Base-by-base conservation (phyloP, 306 rosid genomes). In the Casuarina glauca region DNA sequence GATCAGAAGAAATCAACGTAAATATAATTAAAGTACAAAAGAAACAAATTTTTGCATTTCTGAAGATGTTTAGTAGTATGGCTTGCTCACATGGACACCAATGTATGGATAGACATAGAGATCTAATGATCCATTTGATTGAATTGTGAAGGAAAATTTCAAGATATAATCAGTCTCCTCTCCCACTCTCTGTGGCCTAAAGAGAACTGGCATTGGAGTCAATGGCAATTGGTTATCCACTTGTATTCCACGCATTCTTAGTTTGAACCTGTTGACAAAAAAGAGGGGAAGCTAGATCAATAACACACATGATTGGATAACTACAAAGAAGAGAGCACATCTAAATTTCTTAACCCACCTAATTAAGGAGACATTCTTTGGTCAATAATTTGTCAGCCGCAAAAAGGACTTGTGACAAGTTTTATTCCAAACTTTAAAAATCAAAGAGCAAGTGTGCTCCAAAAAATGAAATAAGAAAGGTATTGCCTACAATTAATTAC, bases 211-310 rank as follows among this genome's bases (percentile, higher is more conserved):
- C 89, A 85, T 95, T 42, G 97, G 99, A 55, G 90, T 93, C 86
- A 95, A 79, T 38, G 99, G 99, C 88, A 95, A 85, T 82, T 95
- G 99, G 88, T 89, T 95, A 87, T 95, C 99, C 79, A 93, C 85
- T 83, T 95, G 99, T 73, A 95, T 73, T 77, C 97, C 93, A 32
- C 79, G 79, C 97, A 95, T 93, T 89, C 92, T 88, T 78, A 95
- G 80, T 90, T 95, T 91, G 74, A 91, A 92, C 88, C 95, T 95
- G 92, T 76, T 74, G 79, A 69, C 78, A 75, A 72, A 54, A 70
- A 77, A 17, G 63, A 71, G 50, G 45, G 67, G 66, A 49, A 85
- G 68, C 45, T 62, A 75, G 83, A 20, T 75, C 51, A 79, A 66
- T 70, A 35, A 52, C 19, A 41, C 39, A 74, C 41, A 70, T 72